phyloP scores from a whole-genome alignment of 2,329 filamentous ascomycete genomes.

The Talaromyces marneffei region DNA sequence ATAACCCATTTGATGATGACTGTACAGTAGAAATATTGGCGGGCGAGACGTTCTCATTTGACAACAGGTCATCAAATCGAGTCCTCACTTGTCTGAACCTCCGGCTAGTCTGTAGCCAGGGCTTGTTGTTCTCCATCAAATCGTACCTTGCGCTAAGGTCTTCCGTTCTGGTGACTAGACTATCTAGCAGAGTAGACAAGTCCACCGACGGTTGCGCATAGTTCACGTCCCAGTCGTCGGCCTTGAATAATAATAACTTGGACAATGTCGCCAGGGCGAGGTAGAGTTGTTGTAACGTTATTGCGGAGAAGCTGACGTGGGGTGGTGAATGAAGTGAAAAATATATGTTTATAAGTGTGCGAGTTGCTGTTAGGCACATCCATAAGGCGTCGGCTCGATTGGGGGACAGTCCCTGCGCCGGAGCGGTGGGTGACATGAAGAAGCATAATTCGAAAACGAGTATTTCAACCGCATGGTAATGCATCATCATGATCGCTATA shows the following conservation, averaged over 20 bases:
- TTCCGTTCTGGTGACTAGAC: slow-evolving; percentile 1
- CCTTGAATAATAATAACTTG: slow-evolving; percentile 3
- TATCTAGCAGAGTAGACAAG: slow-evolving; percentile 1
- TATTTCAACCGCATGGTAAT: slow-evolving; percentile 7
- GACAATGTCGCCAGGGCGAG: slow-evolving; percentile 4
- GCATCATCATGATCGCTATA: slow-evolving; percentile 4
- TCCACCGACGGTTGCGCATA: slow-evolving; percentile 6
- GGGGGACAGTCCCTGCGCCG: background rate
- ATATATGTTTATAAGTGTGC: slow-evolving; percentile 4
- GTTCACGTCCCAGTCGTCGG: slow-evolving; percentile 8
- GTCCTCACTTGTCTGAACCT: slow-evolving; percentile 3
- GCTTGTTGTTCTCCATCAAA: slow-evolving; percentile 6
- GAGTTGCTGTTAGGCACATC: slow-evolving; percentile 9
- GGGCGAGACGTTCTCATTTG: slow-evolving; percentile 5
- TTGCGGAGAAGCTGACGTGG: slow-evolving; percentile 3
- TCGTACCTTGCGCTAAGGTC: slow-evolving; percentile 4
- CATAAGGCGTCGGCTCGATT: slow-evolving; percentile 4
- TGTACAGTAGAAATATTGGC: background rate
- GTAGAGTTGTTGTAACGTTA: slow-evolving; percentile 5
- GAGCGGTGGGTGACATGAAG: slow-evolving; percentile 3
- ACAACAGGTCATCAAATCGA: slow-evolving; percentile 8
- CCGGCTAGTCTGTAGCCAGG: slow-evolving; percentile 9
- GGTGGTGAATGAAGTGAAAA: background rate
- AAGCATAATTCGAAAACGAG: slow-evolving; percentile 6
- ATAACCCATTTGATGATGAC: slow-evolving; percentile 4